Percentiles rank a stretch among this genome's conserved stretches.
phyloP scores from a whole-genome alignment of 2,329 filamentous ascomycete genomes.

The Cordyceps fumosorosea region DNA sequence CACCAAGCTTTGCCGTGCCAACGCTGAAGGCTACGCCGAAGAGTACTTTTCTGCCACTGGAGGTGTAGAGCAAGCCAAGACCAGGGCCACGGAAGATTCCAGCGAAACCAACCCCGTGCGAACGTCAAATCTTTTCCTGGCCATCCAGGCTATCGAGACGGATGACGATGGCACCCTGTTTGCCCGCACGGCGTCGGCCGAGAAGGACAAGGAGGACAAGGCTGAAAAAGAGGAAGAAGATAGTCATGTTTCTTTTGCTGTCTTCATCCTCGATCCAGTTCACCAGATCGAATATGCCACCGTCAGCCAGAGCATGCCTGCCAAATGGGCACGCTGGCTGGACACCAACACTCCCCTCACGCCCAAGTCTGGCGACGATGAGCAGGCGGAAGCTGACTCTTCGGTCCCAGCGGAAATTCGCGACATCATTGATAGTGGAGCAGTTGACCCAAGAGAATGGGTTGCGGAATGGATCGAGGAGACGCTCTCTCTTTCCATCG shows the following conservation, averaged over 20 bases:
- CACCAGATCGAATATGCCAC: constrained; percentile 84
- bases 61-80: constrained; percentile 72
- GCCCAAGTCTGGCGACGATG: constrained; percentile 45
- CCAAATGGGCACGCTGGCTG: constrained; percentile 85
- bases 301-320: constrained; percentile 75
- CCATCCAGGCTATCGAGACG: constrained; percentile 80
- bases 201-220: constrained; percentile 51
- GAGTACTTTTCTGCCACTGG: constrained; percentile 78
- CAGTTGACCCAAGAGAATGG: constrained; percentile 92
- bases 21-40: constrained; percentile 77
- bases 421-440: constrained; percentile 69
- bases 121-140: constrained; percentile 89
- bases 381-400: constrained; percentile 29
- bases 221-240: constrained; percentile 47
- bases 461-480: constrained; percentile 97
- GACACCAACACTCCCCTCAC: constrained; percentile 62
- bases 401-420: constrained; percentile 72
- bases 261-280: constrained; percentile 80
- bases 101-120: constrained; percentile 84
- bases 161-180: constrained; percentile 63
- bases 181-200: constrained; percentile 44
- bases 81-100: constrained; percentile 69
- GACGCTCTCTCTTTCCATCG: constrained; percentile 66
- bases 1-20: constrained; percentile 83
- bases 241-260: constrained; percentile 63